Base-by-base conservation (phyloP, 2,329 filamentous ascomycete species). In the Herpotrichia juniperi region DNA sequence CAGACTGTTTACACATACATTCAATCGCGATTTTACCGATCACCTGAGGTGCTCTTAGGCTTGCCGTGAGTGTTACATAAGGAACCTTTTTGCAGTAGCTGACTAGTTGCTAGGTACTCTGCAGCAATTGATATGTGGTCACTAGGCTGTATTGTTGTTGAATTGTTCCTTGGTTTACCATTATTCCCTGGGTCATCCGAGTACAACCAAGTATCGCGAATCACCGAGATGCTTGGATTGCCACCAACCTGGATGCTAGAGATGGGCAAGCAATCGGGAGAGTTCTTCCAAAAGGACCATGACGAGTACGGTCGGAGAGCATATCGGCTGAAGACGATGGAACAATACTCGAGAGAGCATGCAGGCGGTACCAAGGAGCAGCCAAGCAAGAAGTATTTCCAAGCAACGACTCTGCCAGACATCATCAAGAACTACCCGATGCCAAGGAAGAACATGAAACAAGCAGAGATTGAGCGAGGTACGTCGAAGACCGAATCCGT, bases 111-210 rank as follows among this genome's bases (percentile, higher is more conserved):
- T 59, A 83, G 81, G 22, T 99, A 99, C 74, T 97, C 94, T 12
- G 97, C 94, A 4, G 94, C 94, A 37, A 99, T 99, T 68, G 94
- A 99, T 70, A 99, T 99, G 93, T 99, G 94, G 94, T 99, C 94
- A 4, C 80, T 99, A 39, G 94, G 94, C 48, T 99, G 94, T 75
- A 99, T 99, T 62, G 93, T 99, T 14, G 94, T 99, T 21, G 94
- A 99, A 75, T 82, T 99, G 16, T 99, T 99, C 80, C 82, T 99
- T 1, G 94, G 94, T 40, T 81, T 99, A 44, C 94, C 94, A 1
- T 77, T 99, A 2, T 99, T 99, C 74, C 94, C 94, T 7, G 94
- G 94, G 24, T 97, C 93, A 0, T 99, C 94, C 2, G 94, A 99
- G 74, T 99, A 99, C 76, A 99, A 99, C 66, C 94, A 99, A 74